phyloP scores from a whole-genome alignment of 2,329 filamentous ascomycete genomes.

The Aspergillus pseudonomiae region DNA sequence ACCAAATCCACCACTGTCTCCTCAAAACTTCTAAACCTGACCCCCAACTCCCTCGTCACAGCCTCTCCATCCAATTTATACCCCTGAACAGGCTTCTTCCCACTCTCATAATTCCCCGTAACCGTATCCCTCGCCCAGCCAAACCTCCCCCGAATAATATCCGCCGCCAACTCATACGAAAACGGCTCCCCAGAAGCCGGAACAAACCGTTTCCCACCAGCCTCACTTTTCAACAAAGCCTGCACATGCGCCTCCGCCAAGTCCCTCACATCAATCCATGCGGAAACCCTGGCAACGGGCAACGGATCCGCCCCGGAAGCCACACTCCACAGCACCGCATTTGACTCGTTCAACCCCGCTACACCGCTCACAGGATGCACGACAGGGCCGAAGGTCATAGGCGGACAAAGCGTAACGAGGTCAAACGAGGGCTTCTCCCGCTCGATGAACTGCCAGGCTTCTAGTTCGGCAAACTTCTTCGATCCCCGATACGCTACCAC shows the following conservation, averaged over 20 bases:
- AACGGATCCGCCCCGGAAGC: constrained; percentile 36
- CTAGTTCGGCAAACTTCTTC: constrained; percentile 36
- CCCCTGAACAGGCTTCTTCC: constrained; percentile 34
- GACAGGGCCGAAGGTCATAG: constrained; percentile 51
- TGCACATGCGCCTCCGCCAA: constrained; percentile 49
- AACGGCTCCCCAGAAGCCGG: constrained; percentile 48
- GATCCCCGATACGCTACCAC: constrained; percentile 36
- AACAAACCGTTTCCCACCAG: constrained; percentile 38
- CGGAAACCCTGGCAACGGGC: constrained; percentile 33
- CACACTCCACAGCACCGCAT: constrained; percentile 46
- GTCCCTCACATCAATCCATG: constrained; percentile 53
- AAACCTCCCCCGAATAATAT: constrained; percentile 14
- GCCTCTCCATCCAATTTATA: constrained; percentile 49
- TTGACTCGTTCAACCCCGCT: constrained; percentile 47
- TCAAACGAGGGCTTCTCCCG: constrained; percentile 43
- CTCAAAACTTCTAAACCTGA: constrained; percentile 34
- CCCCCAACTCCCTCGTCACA: constrained; percentile 43
- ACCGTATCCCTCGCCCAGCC: constrained; percentile 21
- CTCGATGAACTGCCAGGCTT: constrained; percentile 36
- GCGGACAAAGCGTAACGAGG: constrained; percentile 49
- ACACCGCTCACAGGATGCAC: constrained; percentile 41
- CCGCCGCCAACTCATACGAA: constrained; percentile 46
- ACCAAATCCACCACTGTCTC: constrained; percentile 26
- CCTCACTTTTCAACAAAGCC: constrained; percentile 41
- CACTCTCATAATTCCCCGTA: constrained; percentile 26